Percentiles rank a stretch among this genome's conserved stretches.
Conservation (phyloP, 2,329 filamentous ascomycete species). For the Colletotrichum chlorophyti region DNA sequence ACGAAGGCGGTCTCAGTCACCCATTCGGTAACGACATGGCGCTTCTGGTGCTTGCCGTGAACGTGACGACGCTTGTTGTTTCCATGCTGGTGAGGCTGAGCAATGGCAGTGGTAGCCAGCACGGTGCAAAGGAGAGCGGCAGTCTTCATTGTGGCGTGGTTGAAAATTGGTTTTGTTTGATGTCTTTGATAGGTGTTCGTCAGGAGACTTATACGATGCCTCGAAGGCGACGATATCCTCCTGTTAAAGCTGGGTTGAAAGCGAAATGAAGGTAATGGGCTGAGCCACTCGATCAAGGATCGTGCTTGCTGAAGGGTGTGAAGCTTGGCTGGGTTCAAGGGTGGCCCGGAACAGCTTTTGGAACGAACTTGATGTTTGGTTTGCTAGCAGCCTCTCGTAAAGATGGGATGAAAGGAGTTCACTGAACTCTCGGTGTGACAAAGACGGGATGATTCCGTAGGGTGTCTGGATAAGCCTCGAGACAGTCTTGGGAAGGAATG, state of each 20-base stretch:
- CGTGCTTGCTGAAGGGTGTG: conserved; percentile 18
- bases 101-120: conserved; percentile 52
- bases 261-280: conserved; percentile 27
- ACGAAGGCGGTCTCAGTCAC: conserved; percentile 56
- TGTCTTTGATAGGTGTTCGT: background rate
- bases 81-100: conserved; percentile 55
- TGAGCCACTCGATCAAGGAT: conserved; percentile 22
- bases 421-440: conserved; percentile 24
- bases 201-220: conserved; percentile 14
- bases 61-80: conserved; percentile 42
- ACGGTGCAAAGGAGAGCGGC: conserved; percentile 46
- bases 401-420: conserved; percentile 27
- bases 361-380: conserved; percentile 9
- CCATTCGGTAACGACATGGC: conserved; percentile 56
- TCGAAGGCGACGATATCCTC: conserved; percentile 2
- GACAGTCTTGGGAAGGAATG: conserved; percentile 23
- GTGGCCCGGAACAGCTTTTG: conserved; percentile 26
- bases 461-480: conserved; percentile 19
- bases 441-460: conserved; percentile 21
- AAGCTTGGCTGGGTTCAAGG: conserved; percentile 9
- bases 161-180: conserved; percentile 5
- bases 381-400: conserved; percentile 5
- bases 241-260: conserved; percentile 21
- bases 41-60: conserved; percentile 41
- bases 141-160: conserved; percentile 51